A percentile compares a stretch with the other conserved stretches of the same genome.
Evolutionary conservation across 1,284 basidiomycete species (phyloP).

Genomic region (Puccinia triticina): DNA sequence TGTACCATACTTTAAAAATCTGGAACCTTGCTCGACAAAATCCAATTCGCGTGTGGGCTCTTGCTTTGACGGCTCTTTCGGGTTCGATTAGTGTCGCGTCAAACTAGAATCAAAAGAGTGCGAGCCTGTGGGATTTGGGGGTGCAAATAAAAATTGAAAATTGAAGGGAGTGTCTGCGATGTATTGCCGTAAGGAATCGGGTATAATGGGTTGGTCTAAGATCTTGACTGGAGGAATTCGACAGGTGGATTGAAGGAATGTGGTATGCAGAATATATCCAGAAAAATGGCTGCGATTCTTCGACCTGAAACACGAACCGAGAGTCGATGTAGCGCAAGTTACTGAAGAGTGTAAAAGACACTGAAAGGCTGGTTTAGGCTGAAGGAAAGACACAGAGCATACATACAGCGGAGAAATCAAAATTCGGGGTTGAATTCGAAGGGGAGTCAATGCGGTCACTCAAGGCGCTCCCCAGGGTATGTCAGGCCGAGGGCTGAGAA

Average conservation of each 20-base stretch:
- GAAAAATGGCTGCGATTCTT: too few relatives aligned
- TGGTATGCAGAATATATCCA: not conserved
- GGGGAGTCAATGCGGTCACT: not conserved
- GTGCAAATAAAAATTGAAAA: not conserved
- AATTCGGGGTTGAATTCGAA: not conserved
- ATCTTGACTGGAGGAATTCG: constrained; percentile 1
- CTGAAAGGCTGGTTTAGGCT: not conserved
- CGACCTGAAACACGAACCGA: not conserved
- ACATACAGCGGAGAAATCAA: not conserved
- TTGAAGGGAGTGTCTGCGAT: not conserved
- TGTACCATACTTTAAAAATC: not conserved
- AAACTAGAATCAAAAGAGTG: not conserved
- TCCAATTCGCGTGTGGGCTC: not conserved
- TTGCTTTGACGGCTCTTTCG: not conserved
- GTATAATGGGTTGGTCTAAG: not conserved
- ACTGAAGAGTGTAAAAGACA: not conserved
- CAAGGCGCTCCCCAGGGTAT: too few relatives aligned
- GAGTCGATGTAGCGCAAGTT: not conserved
- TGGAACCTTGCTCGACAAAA: not conserved
- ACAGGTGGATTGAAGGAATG: not conserved
- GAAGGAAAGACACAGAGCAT: not conserved
- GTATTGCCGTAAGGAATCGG: not conserved
- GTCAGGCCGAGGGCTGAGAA: too few relatives aligned
- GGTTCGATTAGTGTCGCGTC: not conserved
- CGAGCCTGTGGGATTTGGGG: not conserved